These are phyloP conservation scores for Echinosophora koreensis DNA, from an alignment of 306 rosid species.

Conservation along the genomic window DNA sequence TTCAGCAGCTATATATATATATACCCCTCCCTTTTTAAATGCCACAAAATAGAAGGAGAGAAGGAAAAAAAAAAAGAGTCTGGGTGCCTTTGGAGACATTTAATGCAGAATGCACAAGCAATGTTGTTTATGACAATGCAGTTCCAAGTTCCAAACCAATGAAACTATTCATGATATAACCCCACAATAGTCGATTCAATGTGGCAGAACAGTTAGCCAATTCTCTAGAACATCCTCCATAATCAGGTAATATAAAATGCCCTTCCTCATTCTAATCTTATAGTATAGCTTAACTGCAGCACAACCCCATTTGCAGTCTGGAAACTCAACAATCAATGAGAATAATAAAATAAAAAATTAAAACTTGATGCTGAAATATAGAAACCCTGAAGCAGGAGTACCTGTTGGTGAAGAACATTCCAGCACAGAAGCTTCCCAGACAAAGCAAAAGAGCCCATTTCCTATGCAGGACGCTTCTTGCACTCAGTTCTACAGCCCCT, in stretches of 20 bases:
- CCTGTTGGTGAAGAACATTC: slow-evolving; percentile 84
- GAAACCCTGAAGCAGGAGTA: slow-evolving; percentile 53
- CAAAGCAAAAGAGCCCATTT: slow-evolving; percentile 79
- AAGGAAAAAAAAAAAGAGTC: slow-evolving; percentile 25
- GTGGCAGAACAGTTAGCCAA: slow-evolving; percentile 19
- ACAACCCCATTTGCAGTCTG: slow-evolving; percentile 32
- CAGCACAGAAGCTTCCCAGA: slow-evolving; percentile 84
- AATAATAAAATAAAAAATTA: slow-evolving; percentile 34
- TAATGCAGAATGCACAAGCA: slow-evolving; percentile 17
- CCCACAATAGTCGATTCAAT: slow-evolving; percentile 9
- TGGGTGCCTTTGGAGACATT: neutral
- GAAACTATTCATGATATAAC: slow-evolving; percentile 14
- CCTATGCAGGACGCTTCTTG: slow-evolving; percentile 62
- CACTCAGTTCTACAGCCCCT: slow-evolving; percentile 54
- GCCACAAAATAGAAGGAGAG: slow-evolving; percentile 13
- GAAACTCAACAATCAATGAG: slow-evolving; percentile 14
- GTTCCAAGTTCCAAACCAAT: slow-evolving; percentile 22
- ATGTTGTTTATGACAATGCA: slow-evolving; percentile 9
- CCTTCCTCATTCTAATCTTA: neutral
- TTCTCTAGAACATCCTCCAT: slow-evolving; percentile 4
- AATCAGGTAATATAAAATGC: neutral
- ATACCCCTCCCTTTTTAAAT: neutral
- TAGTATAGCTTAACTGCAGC: neutral
- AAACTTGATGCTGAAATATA: slow-evolving; percentile 37
- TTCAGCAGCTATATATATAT: neutral